Evolutionary conservation across 306 rosid genomes (phyloP).

Genomic region (Cucumis hystrix): DNA sequence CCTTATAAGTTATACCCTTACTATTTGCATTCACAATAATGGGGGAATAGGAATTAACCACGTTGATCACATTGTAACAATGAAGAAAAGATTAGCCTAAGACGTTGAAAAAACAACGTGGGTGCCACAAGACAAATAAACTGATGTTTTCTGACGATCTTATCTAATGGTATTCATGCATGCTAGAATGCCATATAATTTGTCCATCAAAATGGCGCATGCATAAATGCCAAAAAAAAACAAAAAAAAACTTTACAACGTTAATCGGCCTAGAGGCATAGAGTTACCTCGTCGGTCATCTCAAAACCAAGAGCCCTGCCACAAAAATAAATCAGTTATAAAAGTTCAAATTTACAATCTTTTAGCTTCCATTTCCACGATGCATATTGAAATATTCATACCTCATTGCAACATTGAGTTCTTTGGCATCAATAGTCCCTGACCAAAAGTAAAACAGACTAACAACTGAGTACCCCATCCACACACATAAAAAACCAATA

Average conservation of each 20-base stretch:
- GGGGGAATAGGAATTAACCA: background rate
- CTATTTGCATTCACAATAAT: background rate
- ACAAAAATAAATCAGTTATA: conserved; percentile 11
- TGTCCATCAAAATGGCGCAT: background rate
- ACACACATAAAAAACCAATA: background rate
- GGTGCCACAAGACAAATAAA: background rate
- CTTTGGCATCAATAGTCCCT: conserved; percentile 94
- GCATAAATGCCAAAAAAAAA: background rate
- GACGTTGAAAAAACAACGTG: background rate
- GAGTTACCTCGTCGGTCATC: conserved; percentile 90
- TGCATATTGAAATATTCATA: conserved; percentile 13
- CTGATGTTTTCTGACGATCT: background rate
- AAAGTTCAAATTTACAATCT: conserved; percentile 1
- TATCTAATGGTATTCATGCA: background rate
- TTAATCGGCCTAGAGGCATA: background rate
- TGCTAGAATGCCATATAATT: background rate
- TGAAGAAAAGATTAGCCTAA: background rate
- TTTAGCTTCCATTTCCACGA: background rate
- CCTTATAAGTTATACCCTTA: background rate
- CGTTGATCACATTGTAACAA: background rate
- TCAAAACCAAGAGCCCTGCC: conserved; percentile 97
- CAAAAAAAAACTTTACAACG: background rate
- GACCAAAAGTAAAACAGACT: conserved; percentile 9
- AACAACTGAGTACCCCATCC: background rate
- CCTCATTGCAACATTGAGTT: conserved; percentile 98